A percentile compares a stretch with the other conserved stretches of the same genome.
Conservation (phyloP, 345 rosid genomes). For the Leavenworthia alabamica region DNA sequence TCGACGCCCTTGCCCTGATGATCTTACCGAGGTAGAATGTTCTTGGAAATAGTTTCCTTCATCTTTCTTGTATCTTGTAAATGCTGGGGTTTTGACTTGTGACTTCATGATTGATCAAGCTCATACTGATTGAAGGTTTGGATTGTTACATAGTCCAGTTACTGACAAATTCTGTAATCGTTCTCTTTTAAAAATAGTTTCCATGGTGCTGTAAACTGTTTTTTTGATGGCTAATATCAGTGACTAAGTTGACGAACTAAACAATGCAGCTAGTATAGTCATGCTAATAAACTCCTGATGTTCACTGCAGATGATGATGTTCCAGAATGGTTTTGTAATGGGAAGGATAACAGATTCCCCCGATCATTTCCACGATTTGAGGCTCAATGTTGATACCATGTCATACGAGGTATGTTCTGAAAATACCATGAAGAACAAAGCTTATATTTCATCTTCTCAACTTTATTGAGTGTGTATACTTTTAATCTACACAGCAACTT, state of each 20-base stretch:
- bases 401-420: conserved; percentile 36
- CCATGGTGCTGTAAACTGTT: not conserved
- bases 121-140: conserved; percentile 1
- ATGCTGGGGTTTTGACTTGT: not conserved
- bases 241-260: conserved; percentile 3
- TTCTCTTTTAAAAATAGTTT: not conserved
- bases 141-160: not conserved
- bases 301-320: conserved; percentile 36
- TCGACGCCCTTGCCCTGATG: conserved; percentile 76
- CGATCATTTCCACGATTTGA: conserved; percentile 32
- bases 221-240: not conserved
- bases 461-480: not conserved
- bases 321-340: conserved; percentile 32
- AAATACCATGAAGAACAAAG: not conserved
- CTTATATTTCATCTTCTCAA: not conserved
- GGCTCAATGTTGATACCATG: conserved; percentile 43
- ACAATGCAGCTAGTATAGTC: conserved; percentile 2
- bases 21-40: conserved; percentile 62
- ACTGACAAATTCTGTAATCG: not conserved
- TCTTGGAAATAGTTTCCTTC: not conserved
- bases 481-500: conserved; percentile 48
- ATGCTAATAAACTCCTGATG: not conserved
- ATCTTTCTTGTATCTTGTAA: not conserved
- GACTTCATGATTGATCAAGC: not conserved
- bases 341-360: conserved; percentile 25